These are phyloP conservation scores for Ilyonectria destructans DNA, from an alignment of 2,329 filamentous ascomycete species.

Conservation along the genomic window DNA sequence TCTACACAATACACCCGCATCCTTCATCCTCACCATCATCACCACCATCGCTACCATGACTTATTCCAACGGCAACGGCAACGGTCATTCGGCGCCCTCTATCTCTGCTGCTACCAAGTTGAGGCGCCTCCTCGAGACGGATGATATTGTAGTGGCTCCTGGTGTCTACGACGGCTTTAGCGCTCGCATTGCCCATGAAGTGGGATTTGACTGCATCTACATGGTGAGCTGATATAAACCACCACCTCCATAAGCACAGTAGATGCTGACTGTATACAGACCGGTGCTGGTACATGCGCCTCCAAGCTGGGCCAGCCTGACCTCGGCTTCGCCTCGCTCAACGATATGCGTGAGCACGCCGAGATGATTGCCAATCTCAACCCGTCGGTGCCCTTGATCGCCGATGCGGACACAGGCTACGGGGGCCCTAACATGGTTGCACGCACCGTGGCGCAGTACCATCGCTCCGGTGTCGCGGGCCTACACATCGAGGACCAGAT, in stretches of 20 bases:
- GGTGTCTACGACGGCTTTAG: slow-evolving; percentile 80
- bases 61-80: neutral
- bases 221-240: slow-evolving; percentile 66
- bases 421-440: slow-evolving; percentile 69
- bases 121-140: slow-evolving; percentile 56
- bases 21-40: neutral
- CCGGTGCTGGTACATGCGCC: slow-evolving; percentile 74
- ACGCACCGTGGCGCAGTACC: slow-evolving; percentile 69
- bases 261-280: slow-evolving; percentile 56
- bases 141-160: slow-evolving; percentile 70
- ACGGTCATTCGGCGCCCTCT: neutral
- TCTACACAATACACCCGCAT: too few relatives aligned
- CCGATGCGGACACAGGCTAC: slow-evolving; percentile 74
- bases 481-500: slow-evolving; percentile 78
- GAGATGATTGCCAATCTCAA: slow-evolving; percentile 76
- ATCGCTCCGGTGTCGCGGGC: slow-evolving; percentile 70
- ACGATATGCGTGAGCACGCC: slow-evolving; percentile 77
- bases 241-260: neutral
- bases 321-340: slow-evolving; percentile 73
- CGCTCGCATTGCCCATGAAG: slow-evolving; percentile 73
- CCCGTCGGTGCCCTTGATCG: slow-evolving; percentile 71
- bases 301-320: slow-evolving; percentile 76
- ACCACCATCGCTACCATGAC: neutral
- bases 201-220: slow-evolving; percentile 78
- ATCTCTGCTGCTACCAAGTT: slow-evolving; percentile 51